Evolutionary conservation across 2,329 filamentous ascomycete genomes (phyloP).

Genomic region (Sporothrix protearum): DNA sequence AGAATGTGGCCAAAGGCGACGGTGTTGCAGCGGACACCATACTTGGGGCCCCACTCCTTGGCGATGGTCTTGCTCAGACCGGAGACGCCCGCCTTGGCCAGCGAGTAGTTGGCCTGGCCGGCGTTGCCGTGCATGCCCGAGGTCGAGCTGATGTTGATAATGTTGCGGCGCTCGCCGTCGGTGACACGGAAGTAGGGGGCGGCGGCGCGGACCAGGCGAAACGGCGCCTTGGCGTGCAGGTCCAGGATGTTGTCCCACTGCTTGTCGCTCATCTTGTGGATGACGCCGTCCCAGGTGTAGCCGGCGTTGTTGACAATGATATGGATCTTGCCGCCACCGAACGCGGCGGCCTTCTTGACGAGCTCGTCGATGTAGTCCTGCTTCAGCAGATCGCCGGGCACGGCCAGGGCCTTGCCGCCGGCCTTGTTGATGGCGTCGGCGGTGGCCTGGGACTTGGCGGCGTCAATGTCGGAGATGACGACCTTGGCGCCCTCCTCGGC

Average conservation of each 20-base stretch:
- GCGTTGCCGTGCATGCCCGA: slow-evolving; percentile 82
- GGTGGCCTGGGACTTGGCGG: slow-evolving; percentile 64
- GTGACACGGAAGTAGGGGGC: slow-evolving; percentile 84
- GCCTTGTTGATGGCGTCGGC: slow-evolving; percentile 65
- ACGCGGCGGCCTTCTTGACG: slow-evolving; percentile 71
- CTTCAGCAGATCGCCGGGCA: slow-evolving; percentile 73
- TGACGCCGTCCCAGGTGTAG: slow-evolving; percentile 89
- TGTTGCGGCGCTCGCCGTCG: slow-evolving; percentile 71
- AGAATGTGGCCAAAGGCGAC: slow-evolving; percentile 79
- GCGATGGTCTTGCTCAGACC: slow-evolving; percentile 86
- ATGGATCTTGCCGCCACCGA: slow-evolving; percentile 83
- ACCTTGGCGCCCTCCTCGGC: slow-evolving; percentile 86
- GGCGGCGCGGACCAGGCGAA: slow-evolving; percentile 74
- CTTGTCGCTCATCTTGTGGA: slow-evolving; percentile 88
- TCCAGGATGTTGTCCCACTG: slow-evolving; percentile 88
- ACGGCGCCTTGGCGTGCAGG: slow-evolving; percentile 80
- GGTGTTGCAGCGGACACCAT: slow-evolving; percentile 79
- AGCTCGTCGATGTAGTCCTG: slow-evolving; percentile 66
- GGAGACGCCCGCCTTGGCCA: slow-evolving; percentile 78
- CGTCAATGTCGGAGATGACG: slow-evolving; percentile 78
- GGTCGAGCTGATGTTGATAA: slow-evolving; percentile 82
- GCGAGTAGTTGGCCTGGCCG: slow-evolving; percentile 84
- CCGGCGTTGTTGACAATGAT: slow-evolving; percentile 90
- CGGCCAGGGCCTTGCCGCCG: slow-evolving; percentile 66
- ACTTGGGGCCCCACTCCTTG: slow-evolving; percentile 84